Evolutionary conservation across 2,329 filamentous ascomycete species (phyloP), one percentile per base, ranked within the genome.

Genomic region (Diaporthe destruens): DNA sequence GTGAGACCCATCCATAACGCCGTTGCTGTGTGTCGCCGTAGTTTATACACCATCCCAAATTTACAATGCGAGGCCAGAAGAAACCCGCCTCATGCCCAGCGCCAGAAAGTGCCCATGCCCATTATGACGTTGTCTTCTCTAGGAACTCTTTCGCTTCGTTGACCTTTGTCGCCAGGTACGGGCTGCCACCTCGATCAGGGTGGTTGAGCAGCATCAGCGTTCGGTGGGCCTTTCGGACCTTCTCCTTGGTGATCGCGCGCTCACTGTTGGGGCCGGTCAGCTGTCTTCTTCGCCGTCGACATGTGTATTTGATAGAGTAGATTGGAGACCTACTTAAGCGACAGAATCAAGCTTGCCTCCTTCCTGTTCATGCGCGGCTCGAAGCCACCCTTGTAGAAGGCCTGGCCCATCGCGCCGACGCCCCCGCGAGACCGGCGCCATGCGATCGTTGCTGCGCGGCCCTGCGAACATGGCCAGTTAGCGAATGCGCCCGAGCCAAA

Each of bases 351-450:
- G 6, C 95, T 89, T 29, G 96, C 96, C 85, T 99, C 96, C 82
- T 93, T 91, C 82, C 93, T 90, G 82, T 91, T 98, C 96, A 99
- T 99, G 84, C 93, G 93, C 74, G 91, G 87, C 85, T 99, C 96
- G 81, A 99, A 99, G n/a, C 96, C 96, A 77, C 96, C 96, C 84
- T 98, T 99, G 88, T 98, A 98, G 81, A 95, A 99, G 54, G 95
- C 91, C 83, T 95, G 95, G 78, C 96, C 96, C 77, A 98, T 86
- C 47, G 93, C 92, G 76, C 93, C 93, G 61, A 93, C 87, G 75
- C 92, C 92, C 75, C 93, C 93, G 75, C 93, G 89, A 74, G 93
- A 97, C 79, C 94, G 91, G 75, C 95, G 91, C 82, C 95, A 90
- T 77, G 96, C 96, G 79, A 98, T 93, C 51, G 97, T 89, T 78